These are phyloP conservation scores for Hymenoscyphus albidus DNA, from an alignment of 2,329 filamentous ascomycete species.

Conservation along the genomic window DNA sequence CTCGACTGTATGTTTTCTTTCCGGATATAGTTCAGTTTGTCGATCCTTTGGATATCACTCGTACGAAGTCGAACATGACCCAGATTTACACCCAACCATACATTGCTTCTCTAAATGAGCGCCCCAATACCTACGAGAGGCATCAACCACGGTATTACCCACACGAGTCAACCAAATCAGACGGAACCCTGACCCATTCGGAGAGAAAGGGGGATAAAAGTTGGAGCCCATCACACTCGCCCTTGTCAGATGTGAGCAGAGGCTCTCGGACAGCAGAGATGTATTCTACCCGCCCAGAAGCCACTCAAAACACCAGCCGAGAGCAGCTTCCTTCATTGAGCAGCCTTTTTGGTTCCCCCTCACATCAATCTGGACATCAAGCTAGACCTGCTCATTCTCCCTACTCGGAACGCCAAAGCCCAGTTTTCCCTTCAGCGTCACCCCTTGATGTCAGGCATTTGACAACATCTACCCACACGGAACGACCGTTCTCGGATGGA, in stretches of 20 bases:
- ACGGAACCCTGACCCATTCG: constrained; percentile 12
- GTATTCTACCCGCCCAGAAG: constrained; percentile 25
- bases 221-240: constrained; percentile 24
- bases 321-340: constrained; percentile 35
- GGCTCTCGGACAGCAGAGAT: constrained; percentile 22
- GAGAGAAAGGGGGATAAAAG: constrained; percentile 19
- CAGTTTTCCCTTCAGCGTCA: constrained; percentile 28
- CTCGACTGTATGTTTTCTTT: constrained; percentile 20
- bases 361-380: constrained; percentile 22
- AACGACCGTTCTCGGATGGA: constrained; percentile 24
- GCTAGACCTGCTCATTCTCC: constrained; percentile 27
- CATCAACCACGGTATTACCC: constrained; percentile 18
- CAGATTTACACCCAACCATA: constrained; percentile 31
- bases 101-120: constrained; percentile 24
- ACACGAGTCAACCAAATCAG: constrained; percentile 17
- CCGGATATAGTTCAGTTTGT: not conserved
- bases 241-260: constrained; percentile 24
- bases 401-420: constrained; percentile 32
- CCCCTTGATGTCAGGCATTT: constrained; percentile 28
- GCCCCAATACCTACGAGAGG: constrained; percentile 20
- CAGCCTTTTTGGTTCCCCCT: constrained; percentile 32
- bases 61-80: constrained; percentile 27
- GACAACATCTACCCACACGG: constrained; percentile 27
- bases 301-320: constrained; percentile 22
- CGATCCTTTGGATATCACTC: not conserved